Conservation (phyloP, 306 rosid genomes). For the Leucaena leucocephala region DNA sequence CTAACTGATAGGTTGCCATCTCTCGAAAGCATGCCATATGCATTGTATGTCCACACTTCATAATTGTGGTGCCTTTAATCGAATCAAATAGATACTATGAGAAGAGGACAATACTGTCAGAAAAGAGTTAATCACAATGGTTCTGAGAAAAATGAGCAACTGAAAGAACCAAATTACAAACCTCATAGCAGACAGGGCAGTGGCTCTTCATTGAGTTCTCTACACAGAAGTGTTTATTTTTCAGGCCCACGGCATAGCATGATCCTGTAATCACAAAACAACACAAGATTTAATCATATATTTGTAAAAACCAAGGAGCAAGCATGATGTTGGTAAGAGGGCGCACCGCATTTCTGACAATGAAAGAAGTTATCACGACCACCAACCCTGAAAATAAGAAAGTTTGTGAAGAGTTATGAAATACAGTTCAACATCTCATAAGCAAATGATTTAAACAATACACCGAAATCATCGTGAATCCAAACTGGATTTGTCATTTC, state of each 20-base stretch:
- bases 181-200: slow-evolving; percentile 88
- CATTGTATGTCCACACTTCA: slow-evolving; percentile 83
- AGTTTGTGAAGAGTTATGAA: background rate
- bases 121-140: slow-evolving; percentile 11
- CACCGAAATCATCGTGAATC: background rate
- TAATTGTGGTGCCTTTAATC: slow-evolving; percentile 47
- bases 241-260: slow-evolving; percentile 55
- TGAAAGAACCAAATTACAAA: slow-evolving; percentile 37
- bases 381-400: slow-evolving; percentile 54
- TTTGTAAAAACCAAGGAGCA: slow-evolving; percentile 3
- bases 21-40: slow-evolving; percentile 60
- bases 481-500: slow-evolving; percentile 10
- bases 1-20: slow-evolving; percentile 61
- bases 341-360: slow-evolving; percentile 68
- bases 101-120: slow-evolving; percentile 41
- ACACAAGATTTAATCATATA: background rate
- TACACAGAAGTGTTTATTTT: slow-evolving; percentile 66
- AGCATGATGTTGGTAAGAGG: slow-evolving; percentile 10
- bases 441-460: slow-evolving; percentile 8
- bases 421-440: slow-evolving; percentile 18
- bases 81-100: slow-evolving; percentile 79
- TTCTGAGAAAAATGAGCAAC: slow-evolving; percentile 26
- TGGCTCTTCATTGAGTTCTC: slow-evolving; percentile 74
- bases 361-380: slow-evolving; percentile 67
- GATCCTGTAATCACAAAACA: slow-evolving; percentile 49